phyloP scores from a whole-genome alignment of 169 alveolate genomes.

The Plasmodium vinckei region DNA sequence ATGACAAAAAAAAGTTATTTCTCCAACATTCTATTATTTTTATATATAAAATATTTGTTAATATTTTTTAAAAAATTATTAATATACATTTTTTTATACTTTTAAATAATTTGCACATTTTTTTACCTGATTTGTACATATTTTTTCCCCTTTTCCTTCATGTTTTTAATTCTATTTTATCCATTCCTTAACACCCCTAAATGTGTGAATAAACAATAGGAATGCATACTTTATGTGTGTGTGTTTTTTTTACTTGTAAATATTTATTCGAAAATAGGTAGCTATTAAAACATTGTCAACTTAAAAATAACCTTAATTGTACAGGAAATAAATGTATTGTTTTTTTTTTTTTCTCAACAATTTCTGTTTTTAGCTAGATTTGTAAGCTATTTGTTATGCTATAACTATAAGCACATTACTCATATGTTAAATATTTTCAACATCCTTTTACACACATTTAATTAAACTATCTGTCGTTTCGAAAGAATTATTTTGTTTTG shows the following conservation, averaged over 20 bases:
- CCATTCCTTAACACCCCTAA: no score
- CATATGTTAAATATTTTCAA: no score
- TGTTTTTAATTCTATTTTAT: no score
- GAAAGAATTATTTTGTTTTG: neutral
- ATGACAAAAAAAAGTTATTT: neutral
- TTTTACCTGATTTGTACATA: no score
- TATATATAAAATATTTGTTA: neutral
- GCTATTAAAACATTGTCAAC: neutral
- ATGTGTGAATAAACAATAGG: no score
- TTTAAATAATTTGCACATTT: no score
- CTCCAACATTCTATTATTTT: neutral
- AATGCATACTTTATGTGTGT: neutral
- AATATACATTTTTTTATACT: no score
- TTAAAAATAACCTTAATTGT: slow-evolving; percentile 7
- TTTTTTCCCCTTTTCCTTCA: no score
- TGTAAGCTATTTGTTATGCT: neutral
- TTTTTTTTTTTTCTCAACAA: slow-evolving; percentile 1
- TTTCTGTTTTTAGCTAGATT: slow-evolving; percentile 2
- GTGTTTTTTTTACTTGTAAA: neutral
- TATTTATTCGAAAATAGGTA: neutral
- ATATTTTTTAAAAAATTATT: no score
- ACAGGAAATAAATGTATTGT: neutral
- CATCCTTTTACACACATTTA: no score
- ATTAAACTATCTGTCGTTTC: no score
- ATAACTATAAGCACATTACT: no score